Evolutionary conservation across 345 rosid genomes (phyloP).

Genomic region (Orychophragmus violaceus): DNA sequence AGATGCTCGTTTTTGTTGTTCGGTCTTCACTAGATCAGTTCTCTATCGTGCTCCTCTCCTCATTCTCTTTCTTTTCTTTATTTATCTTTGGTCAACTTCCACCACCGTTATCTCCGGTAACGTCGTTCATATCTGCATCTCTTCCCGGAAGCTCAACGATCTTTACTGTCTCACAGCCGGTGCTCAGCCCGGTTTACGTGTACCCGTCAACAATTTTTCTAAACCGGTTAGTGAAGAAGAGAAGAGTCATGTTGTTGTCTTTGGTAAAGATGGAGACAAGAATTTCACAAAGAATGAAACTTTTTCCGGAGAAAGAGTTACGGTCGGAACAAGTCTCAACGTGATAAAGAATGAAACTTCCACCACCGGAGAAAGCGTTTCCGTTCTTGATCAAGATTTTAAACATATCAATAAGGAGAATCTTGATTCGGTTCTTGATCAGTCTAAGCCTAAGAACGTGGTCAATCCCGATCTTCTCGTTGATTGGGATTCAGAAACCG

Average conservation of each 20-base stretch:
- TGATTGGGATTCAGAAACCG: conserved; percentile 28
- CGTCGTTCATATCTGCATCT: conserved; percentile 59
- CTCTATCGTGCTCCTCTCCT: conserved; percentile 44
- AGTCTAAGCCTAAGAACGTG: neutral
- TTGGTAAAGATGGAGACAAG: conserved; percentile 13
- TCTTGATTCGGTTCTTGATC: conserved; percentile 2
- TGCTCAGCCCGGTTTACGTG: conserved; percentile 43
- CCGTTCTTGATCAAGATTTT: conserved; percentile 2
- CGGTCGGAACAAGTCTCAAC: neutral
- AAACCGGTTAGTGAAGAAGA: conserved; percentile 1
- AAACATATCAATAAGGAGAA: neutral
- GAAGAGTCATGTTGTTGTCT: conserved; percentile 8
- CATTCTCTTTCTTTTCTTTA: conserved; percentile 37
- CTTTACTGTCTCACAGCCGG: conserved; percentile 86
- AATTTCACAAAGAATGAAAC: neutral
- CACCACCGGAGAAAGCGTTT: neutral
- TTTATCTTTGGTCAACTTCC: conserved; percentile 70
- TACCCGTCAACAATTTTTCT: conserved; percentile 25
- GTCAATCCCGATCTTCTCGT: neutral
- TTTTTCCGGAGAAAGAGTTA: neutral
- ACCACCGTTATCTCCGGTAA: conserved; percentile 63
- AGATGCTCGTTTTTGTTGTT: conserved; percentile 10
- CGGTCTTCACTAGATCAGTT: conserved; percentile 32
- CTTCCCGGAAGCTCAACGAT: conserved; percentile 71
- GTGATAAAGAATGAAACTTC: conserved; percentile 11